Evolutionary conservation across 2,329 filamentous ascomycete species (phyloP).

Genomic region (Parastagonospora nodorum): DNA sequence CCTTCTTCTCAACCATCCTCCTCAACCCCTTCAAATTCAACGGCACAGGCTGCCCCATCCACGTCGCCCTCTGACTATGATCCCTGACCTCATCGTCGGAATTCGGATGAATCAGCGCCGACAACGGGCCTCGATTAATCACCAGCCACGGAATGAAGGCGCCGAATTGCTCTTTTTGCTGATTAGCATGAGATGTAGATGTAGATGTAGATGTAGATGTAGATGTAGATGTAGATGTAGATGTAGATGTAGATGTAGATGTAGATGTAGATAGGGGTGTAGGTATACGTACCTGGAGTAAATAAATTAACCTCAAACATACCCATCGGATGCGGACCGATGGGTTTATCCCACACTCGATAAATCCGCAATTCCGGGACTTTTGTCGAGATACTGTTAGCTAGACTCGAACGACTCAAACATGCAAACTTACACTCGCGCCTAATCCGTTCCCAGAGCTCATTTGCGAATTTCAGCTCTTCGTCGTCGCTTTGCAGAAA

Average conservation of each 20-base stretch:
- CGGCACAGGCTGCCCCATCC: conserved; percentile 72
- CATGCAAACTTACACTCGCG: conserved; percentile 68
- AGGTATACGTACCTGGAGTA: conserved; percentile 64
- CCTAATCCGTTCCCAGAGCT: conserved; percentile 78
- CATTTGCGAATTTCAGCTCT: conserved; percentile 70
- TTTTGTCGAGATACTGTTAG: too few species aligned
- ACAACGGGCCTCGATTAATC: conserved; percentile 79
- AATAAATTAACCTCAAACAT: conserved; percentile 96
- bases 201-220: too few species aligned
- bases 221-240: not conserved
- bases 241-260: not conserved
- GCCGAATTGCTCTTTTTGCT: conserved; percentile 81
- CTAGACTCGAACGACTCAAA: not conserved
- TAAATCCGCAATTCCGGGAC: conserved; percentile 88
- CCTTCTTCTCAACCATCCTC: conserved; percentile 10
- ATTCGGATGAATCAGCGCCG: conserved; percentile 82
- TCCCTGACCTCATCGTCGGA: conserved; percentile 67
- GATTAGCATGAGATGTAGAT: not conserved
- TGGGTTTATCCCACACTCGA: conserved; percentile 72
- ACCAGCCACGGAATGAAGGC: conserved; percentile 87
- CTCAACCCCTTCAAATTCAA: conserved; percentile 62
- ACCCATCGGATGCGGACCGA: conserved; percentile 80
- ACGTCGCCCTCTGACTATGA: conserved; percentile 71
- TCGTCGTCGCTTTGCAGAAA: conserved; percentile 67
- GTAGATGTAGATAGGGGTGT: too few species aligned